Evolutionary conservation across 139 green algal genomes (phyloP), one percentile per base, ranked within the genome.

Genomic region (Microglena sp.): DNA sequence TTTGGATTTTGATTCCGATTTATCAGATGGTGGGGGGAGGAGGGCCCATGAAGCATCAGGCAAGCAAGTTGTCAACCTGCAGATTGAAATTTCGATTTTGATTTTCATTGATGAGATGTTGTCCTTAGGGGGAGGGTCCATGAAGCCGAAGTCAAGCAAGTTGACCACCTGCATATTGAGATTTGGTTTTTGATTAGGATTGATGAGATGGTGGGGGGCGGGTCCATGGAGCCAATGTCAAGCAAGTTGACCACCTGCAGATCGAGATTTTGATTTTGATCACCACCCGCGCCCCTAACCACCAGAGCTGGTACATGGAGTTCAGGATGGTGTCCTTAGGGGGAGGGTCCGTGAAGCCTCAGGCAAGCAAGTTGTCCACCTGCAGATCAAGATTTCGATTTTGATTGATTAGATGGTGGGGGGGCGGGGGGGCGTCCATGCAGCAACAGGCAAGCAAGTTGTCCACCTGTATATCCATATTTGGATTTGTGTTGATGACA

Each of bases 11-110:
- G n/a, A n/a, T n/a, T n/a, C n/a, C n/a, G n/a, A n/a, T n/a, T n/a
- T n/a, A n/a, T n/a, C n/a, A n/a, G n/a, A n/a, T n/a, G n/a, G n/a
- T n/a, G n/a, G n/a, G 73, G 2, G 76, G 80, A 7, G 76, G 73
- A 0, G 88, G 88, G 80, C 95, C 90, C 91, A 99, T 97, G 81
- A 98, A 99, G 62, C 89, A 88, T 74, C 98, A 99, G 35, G 90
- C 75, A 69, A 95, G 79, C 66, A 99, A 74, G 78, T 97, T 87
- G 66, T 98, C 81, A 21, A 98, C 89, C 54, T 75, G 68, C n/a
- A n/a, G n/a, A n/a, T n/a, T n/a, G n/a, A n/a, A n/a, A n/a, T n/a
- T n/a, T n/a, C n/a, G n/a, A n/a, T n/a, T n/a, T n/a, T n/a, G n/a
- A n/a, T n/a, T n/a, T n/a, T n/a, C n/a, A n/a, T n/a, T n/a, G n/a